Percentiles rank a stretch among this genome's conserved stretches.
phyloP scores from a whole-genome alignment of 176 grass and related monocot species.

The Aegilops longissima region DNA sequence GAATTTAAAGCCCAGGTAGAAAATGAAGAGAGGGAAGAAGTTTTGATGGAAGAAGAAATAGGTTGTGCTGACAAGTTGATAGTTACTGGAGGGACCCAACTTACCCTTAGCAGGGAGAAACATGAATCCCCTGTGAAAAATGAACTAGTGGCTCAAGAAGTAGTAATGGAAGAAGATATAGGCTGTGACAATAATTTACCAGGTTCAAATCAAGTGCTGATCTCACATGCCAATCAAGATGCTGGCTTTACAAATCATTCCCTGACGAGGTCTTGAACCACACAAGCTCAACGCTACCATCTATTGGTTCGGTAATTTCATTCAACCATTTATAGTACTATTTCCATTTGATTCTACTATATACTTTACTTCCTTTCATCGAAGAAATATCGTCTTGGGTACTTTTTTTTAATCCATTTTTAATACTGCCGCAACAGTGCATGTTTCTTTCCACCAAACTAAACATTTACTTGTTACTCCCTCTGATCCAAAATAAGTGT shows the following conservation, averaged over 20 bases:
- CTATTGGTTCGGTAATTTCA: conserved; percentile 29
- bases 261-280: background rate
- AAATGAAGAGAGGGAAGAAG: background rate
- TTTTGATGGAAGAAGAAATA: background rate
- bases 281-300: background rate
- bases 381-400: too few species aligned
- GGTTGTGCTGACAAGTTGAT: background rate
- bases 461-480: too few species aligned
- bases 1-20: background rate
- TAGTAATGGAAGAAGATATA: background rate
- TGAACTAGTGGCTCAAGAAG: background rate
- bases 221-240: conserved; percentile 25
- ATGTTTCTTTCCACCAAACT: too few species aligned
- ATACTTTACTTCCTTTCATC: background rate
- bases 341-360: background rate
- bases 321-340: background rate
- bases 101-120: background rate
- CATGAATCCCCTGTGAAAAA: background rate
- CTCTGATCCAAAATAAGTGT: too few species aligned
- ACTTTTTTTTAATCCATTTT: too few species aligned
- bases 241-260: conserved; percentile 1
- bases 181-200: background rate
- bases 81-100: background rate
- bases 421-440: too few species aligned
- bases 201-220: background rate